Conservation (phyloP, 148 eudicot species). For the Salicornia ramosissima region DNA sequence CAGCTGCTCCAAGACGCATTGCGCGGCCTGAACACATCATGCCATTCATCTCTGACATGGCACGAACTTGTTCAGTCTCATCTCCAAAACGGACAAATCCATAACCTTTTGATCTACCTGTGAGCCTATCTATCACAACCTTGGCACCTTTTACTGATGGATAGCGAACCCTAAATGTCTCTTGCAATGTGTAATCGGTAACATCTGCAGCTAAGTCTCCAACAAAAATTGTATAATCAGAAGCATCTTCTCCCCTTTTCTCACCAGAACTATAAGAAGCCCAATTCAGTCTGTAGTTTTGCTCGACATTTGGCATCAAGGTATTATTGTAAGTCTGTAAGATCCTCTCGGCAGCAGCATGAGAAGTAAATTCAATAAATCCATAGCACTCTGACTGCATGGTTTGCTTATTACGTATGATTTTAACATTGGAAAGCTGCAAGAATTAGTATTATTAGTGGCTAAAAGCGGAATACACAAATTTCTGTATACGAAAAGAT, state of each 20-base stretch:
- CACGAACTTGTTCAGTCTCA: slow-evolving; percentile 76
- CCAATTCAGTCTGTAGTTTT: slow-evolving; percentile 81
- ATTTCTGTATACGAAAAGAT: neutral
- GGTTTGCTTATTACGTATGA: slow-evolving; percentile 80
- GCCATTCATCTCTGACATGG: slow-evolving; percentile 97
- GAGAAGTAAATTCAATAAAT: slow-evolving; percentile 66
- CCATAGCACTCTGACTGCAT: slow-evolving; percentile 87
- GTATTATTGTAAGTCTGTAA: slow-evolving; percentile 69
- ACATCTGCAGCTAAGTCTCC: slow-evolving; percentile 93
- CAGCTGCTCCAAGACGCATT: slow-evolving; percentile 92
- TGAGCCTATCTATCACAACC: slow-evolving; percentile 77
- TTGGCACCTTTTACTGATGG: slow-evolving; percentile 88
- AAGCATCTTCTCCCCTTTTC: slow-evolving; percentile 56
- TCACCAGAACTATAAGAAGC: slow-evolving; percentile 86
- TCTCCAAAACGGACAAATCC: slow-evolving; percentile 91
- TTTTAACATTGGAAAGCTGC: slow-evolving; percentile 64
- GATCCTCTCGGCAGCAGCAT: slow-evolving; percentile 72
- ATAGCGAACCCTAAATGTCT: slow-evolving; percentile 70
- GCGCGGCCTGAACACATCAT: slow-evolving; percentile 67
- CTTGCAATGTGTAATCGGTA: slow-evolving; percentile 71
- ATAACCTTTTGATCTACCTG: slow-evolving; percentile 85
- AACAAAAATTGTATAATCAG: slow-evolving; percentile 83
- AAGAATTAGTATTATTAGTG: slow-evolving; percentile 8
- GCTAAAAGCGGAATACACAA: neutral
- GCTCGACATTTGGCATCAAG: slow-evolving; percentile 77